These are phyloP conservation scores for Davidsoniella neocaledoniae DNA, from an alignment of 2,329 filamentous ascomycete species.

Conservation along the genomic window DNA sequence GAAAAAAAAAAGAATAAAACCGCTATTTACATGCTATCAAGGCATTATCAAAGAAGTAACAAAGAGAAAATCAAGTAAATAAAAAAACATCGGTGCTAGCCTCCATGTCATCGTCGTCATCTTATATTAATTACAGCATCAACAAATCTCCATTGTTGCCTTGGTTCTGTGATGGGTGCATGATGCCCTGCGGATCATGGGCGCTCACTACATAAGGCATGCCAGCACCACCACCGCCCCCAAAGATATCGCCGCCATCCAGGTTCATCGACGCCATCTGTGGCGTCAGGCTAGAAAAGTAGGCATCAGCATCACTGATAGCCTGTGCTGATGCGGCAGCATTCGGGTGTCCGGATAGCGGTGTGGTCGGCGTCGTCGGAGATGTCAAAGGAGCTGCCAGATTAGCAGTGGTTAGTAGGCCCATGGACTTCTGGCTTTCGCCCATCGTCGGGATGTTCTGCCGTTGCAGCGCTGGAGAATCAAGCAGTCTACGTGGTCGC, in stretches of 20 bases:
- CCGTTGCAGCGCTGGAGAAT: slow-evolving; percentile 74
- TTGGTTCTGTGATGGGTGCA: slow-evolving; percentile 50
- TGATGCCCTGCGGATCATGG: slow-evolving; percentile 58
- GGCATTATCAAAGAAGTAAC: background rate
- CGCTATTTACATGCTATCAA: background rate
- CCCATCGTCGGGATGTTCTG: slow-evolving; percentile 37
- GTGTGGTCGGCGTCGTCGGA: background rate
- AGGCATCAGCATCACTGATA: slow-evolving; percentile 72
- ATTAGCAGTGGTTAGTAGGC: slow-evolving; percentile 35
- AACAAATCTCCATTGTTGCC: slow-evolving; percentile 55
- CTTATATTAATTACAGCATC: slow-evolving; percentile 30
- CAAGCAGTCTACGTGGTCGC: slow-evolving; percentile 58
- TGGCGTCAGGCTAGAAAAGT: slow-evolving; percentile 67
- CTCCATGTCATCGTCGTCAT: background rate
- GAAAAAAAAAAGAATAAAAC: background rate
- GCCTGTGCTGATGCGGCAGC: slow-evolving; percentile 25
- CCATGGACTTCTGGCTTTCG: slow-evolving; percentile 43
- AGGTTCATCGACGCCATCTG: slow-evolving; percentile 59
- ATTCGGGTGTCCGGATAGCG: background rate
- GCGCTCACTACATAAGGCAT: slow-evolving; percentile 61
- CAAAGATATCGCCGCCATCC: slow-evolving; percentile 47
- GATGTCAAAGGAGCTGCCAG: slow-evolving; percentile 15
- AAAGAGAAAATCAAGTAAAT: background rate
- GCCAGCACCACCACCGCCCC: slow-evolving; percentile 34
- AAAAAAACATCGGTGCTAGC: background rate